These are phyloP conservation scores for Holtermannia corniformis DNA, from an alignment of 768 basidiomycete genomes.

Conservation along the genomic window DNA sequence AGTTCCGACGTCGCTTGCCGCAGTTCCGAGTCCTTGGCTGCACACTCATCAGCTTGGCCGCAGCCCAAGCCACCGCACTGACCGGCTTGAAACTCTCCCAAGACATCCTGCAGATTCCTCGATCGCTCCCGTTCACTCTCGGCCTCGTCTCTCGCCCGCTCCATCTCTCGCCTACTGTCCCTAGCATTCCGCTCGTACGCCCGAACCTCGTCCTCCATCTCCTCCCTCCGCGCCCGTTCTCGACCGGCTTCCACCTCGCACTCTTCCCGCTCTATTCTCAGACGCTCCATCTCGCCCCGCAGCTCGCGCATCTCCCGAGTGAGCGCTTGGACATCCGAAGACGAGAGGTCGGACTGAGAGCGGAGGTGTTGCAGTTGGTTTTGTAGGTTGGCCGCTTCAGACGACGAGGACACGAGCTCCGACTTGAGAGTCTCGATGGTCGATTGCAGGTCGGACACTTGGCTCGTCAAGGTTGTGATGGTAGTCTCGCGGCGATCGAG, in stretches of 20 bases:
- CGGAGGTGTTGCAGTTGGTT: constrained; percentile 50
- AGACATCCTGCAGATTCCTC: constrained; percentile 76
- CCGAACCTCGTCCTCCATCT: constrained; percentile 53
- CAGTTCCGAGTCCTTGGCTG: constrained; percentile 88
- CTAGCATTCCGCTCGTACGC: constrained; percentile 56
- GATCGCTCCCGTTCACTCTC: constrained; percentile 54
- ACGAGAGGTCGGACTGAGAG: constrained; percentile 34
- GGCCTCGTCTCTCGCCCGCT: constrained; percentile 51
- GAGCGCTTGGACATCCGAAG: constrained; percentile 31
- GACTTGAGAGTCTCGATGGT: constrained; percentile 70
- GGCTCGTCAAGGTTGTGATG: constrained; percentile 64
- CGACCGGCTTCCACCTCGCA: constrained; percentile 55
- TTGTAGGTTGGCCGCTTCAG: constrained; percentile 62
- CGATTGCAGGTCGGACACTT: constrained; percentile 61
- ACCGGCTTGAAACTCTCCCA: constrained; percentile 94
- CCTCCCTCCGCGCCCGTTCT: constrained; percentile 65
- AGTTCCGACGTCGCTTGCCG: constrained; percentile 72
- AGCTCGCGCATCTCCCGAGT: constrained; percentile 65
- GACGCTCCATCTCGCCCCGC: constrained; percentile 76
- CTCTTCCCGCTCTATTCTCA: constrained; percentile 69
- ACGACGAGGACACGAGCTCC: constrained; percentile 67
- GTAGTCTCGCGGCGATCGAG: constrained; percentile 83
- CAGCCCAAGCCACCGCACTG: constrained; percentile 30
- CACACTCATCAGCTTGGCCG: constrained; percentile 1
- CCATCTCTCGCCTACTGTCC: constrained; percentile 52